These are phyloP conservation scores for Termitomyces sp. DNA, from an alignment of 768 basidiomycete genomes.

Conservation along the genomic window DNA sequence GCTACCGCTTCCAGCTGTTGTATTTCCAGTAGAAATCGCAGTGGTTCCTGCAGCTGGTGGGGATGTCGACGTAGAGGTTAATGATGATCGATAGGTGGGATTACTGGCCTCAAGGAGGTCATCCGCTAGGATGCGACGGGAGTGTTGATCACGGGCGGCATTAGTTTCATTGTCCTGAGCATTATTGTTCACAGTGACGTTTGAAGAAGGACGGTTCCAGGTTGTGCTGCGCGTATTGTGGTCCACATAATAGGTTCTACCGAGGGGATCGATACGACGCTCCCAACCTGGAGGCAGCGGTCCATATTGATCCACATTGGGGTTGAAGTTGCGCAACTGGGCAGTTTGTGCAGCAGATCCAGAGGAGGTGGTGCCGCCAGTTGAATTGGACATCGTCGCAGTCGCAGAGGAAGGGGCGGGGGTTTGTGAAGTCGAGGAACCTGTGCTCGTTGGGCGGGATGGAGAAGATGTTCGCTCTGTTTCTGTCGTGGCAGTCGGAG, in stretches of 20 bases:
- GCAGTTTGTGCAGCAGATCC: conserved; percentile 40
- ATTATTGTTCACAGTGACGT: conserved; percentile 63
- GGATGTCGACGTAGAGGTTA: conserved; percentile 15
- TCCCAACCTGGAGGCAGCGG: conserved; percentile 93
- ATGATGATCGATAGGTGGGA: conserved; percentile 28
- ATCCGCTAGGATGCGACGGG: conserved; percentile 76
- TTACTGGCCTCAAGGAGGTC: conserved; percentile 78
- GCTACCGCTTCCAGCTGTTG: conserved; percentile 74
- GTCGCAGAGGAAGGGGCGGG: conserved; percentile 19
- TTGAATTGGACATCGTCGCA: conserved; percentile 16
- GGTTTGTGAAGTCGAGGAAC: conserved; percentile 13
- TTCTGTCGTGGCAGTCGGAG: conserved; percentile 18
- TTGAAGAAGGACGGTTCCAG: conserved; percentile 89
- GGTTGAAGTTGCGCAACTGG: conserved; percentile 83
- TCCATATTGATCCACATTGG: conserved; percentile 91
- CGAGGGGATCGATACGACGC: conserved; percentile 93
- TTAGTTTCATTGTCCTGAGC: conserved; percentile 75
- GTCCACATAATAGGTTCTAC: conserved; percentile 96
- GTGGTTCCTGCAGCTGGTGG: conserved; percentile 24
- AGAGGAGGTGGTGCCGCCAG: conserved; percentile 21
- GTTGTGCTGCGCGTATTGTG: conserved; percentile 97
- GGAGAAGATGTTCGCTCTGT: conserved; percentile 19
- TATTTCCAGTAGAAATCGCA: conserved; percentile 35
- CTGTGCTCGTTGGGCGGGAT: conserved; percentile 23
- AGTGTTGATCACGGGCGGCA: conserved; percentile 83